phyloP scores from a whole-genome alignment of 306 rosid species.

The Delonix regia region DNA sequence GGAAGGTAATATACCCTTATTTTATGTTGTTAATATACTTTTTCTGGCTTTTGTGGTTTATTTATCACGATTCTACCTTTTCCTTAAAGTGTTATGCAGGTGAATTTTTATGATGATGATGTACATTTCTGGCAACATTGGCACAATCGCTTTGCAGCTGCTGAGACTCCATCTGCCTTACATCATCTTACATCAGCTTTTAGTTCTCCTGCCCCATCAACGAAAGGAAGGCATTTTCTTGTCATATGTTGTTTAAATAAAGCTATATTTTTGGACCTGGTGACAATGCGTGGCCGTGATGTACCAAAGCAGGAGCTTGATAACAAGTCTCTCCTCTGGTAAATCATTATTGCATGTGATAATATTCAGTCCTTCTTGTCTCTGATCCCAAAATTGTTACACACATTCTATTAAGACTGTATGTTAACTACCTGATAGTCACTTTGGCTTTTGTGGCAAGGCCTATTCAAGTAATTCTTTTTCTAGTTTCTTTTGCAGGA shows the following conservation, averaged over 20 bases:
- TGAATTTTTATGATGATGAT: slow-evolving; percentile 89
- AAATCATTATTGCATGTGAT: slow-evolving; percentile 38
- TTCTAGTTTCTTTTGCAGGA: slow-evolving; percentile 21
- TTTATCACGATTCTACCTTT: slow-evolving; percentile 36
- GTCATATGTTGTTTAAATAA: slow-evolving; percentile 95
- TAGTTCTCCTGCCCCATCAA: slow-evolving; percentile 87
- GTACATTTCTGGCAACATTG: slow-evolving; percentile 98
- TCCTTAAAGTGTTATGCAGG: slow-evolving; percentile 91
- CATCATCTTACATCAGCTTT: slow-evolving; percentile 73
- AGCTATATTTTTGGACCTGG: slow-evolving; percentile 98
- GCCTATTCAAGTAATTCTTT: neutral
- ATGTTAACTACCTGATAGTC: slow-evolving; percentile 25
- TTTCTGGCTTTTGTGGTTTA: slow-evolving; percentile 24
- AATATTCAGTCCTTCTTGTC: neutral
- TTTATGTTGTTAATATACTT: slow-evolving; percentile 23
- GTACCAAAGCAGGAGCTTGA: slow-evolving; percentile 98
- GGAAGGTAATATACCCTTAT: slow-evolving; percentile 70
- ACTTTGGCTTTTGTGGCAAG: slow-evolving; percentile 14
- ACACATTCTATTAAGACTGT: slow-evolving; percentile 10
- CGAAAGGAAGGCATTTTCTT: slow-evolving; percentile 98
- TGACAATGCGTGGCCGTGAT: slow-evolving; percentile 99
- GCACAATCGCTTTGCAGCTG: slow-evolving; percentile 91
- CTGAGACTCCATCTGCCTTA: slow-evolving; percentile 92
- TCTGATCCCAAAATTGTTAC: slow-evolving; percentile 6
- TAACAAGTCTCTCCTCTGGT: slow-evolving; percentile 96